These are phyloP conservation scores for Chenopodium formosanum DNA, from an alignment of 148 eudicot species.

Conservation along the genomic window DNA sequence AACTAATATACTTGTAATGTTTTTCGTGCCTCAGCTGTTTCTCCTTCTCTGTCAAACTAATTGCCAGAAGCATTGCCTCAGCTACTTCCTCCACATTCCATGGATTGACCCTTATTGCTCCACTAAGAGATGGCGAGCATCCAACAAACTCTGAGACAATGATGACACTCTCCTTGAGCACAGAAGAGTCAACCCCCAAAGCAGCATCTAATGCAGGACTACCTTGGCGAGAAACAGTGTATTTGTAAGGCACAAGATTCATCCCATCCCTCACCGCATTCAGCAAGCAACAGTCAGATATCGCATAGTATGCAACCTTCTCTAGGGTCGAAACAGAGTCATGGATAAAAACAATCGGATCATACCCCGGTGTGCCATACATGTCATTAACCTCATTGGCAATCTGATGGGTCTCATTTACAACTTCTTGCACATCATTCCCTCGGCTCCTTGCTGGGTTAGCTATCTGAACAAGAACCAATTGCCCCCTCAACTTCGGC, in stretches of 20 bases:
- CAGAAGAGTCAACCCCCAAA: slow-evolving; percentile 32
- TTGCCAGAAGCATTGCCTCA: slow-evolving; percentile 52
- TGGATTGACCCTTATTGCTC: slow-evolving; percentile 85
- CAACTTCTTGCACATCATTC: slow-evolving; percentile 65
- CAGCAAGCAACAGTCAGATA: slow-evolving; percentile 74
- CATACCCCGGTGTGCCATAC: slow-evolving; percentile 55
- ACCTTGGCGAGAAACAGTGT: slow-evolving; percentile 68
- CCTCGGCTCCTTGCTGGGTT: slow-evolving; percentile 80
- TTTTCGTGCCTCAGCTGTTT: slow-evolving; percentile 71
- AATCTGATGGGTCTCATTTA: slow-evolving; percentile 44
- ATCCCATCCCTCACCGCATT: slow-evolving; percentile 90
- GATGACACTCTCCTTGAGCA: slow-evolving; percentile 53
- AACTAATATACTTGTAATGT: slow-evolving; percentile 67
- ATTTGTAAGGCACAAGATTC: slow-evolving; percentile 80
- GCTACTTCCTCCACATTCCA: slow-evolving; percentile 72
- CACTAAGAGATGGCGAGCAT: slow-evolving; percentile 84
- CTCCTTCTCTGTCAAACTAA: slow-evolving; percentile 50
- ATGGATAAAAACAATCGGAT: slow-evolving; percentile 65
- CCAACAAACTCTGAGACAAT: slow-evolving; percentile 86
- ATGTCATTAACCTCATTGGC: slow-evolving; percentile 47
- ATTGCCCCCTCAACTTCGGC: slow-evolving; percentile 49
- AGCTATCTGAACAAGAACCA: slow-evolving; percentile 71
- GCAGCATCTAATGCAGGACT: slow-evolving; percentile 44
- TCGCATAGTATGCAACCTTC: slow-evolving; percentile 62
- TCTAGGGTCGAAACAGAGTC: slow-evolving; percentile 58